Evolutionary conservation across 2,329 filamentous ascomycete genomes (phyloP).

Genomic region (Allantophomopsis lycopodina): DNA sequence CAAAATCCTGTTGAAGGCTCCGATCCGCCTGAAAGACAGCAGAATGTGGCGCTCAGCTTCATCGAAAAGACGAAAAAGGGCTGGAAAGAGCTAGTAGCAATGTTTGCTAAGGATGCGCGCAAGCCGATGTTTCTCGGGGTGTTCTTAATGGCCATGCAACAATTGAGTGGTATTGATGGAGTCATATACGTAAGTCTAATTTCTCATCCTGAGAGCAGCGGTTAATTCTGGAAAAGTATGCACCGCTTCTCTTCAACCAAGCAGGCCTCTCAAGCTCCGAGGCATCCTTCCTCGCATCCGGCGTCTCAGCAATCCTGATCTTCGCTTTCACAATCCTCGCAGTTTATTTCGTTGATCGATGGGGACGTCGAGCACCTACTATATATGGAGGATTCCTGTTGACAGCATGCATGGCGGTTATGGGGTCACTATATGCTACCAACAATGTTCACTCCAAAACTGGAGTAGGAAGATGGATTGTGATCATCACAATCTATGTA

Average conservation of each 20-base stretch:
- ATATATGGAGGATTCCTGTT: slow-evolving; percentile 38
- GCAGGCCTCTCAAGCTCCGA: slow-evolving; percentile 39
- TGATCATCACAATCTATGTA: slow-evolving; percentile 34
- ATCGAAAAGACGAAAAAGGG: background rate
- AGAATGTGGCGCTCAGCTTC: slow-evolving; percentile 4
- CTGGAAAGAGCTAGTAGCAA: slow-evolving; percentile 5
- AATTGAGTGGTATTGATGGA: slow-evolving; percentile 48
- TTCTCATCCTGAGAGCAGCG: background rate
- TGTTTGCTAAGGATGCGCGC: slow-evolving; percentile 26
- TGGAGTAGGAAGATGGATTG: slow-evolving; percentile 31
- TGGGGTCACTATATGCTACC: slow-evolving; percentile 37
- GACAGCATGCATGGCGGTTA: slow-evolving; percentile 34
- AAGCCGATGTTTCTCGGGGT: slow-evolving; percentile 34
- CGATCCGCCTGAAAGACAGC: background rate
- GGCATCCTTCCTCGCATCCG: slow-evolving; percentile 45
- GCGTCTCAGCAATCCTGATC: slow-evolving; percentile 44
- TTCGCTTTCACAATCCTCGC: slow-evolving; percentile 41
- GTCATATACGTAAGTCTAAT: slow-evolving; percentile 36
- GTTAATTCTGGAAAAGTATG: slow-evolving; percentile 30
- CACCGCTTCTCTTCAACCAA: slow-evolving; percentile 43
- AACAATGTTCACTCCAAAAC: slow-evolving; percentile 23
- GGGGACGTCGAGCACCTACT: slow-evolving; percentile 38
- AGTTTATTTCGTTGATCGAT: slow-evolving; percentile 39
- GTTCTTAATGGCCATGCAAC: slow-evolving; percentile 44
- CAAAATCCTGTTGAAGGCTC: slow-evolving; percentile 7